Percentiles rank a stretch among this genome's conserved stretches.
Evolutionary conservation across 1,139 yeast genomes (phyloP).

Genomic region (Blastobotrys malaysiensis): DNA sequence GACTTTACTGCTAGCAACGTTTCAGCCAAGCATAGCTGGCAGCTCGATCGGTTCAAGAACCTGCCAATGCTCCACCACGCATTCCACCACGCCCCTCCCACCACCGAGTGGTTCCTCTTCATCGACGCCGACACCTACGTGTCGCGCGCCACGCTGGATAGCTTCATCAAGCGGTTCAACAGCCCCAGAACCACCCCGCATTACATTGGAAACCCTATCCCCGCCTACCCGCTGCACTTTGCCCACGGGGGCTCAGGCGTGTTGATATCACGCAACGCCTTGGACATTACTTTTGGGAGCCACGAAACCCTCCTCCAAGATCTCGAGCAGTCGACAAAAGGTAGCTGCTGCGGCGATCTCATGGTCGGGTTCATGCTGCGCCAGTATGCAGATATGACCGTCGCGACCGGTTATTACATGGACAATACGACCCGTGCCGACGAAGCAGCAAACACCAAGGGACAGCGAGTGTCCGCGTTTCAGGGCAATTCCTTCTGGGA

Average conservation of each 20-base stretch:
- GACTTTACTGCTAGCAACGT: constrained; percentile 17
- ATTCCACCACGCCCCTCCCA: constrained; percentile 24
- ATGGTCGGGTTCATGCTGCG: constrained; percentile 28
- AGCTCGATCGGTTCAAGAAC: constrained; percentile 33
- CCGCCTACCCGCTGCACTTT: constrained; percentile 27
- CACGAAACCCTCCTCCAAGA: constrained; percentile 23
- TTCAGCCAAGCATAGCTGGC: constrained; percentile 37
- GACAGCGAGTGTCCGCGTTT: constrained; percentile 4
- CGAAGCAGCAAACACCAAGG: constrained; percentile 2
- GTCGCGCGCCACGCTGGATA: constrained; percentile 22
- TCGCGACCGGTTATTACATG: constrained; percentile 7
- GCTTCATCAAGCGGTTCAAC: constrained; percentile 9
- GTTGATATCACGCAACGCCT: constrained; percentile 30
- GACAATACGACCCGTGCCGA: constrained; percentile 1
- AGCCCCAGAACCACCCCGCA: constrained; percentile 22
- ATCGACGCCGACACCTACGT: constrained; percentile 35
- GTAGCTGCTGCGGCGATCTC: constrained; percentile 34
- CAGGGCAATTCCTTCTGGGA: constrained; percentile 18
- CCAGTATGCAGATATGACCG: constrained; percentile 6
- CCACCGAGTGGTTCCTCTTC: constrained; percentile 32
- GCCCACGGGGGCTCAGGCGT: constrained; percentile 38
- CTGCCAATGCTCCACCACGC: constrained; percentile 36
- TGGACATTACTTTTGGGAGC: constrained; percentile 28
- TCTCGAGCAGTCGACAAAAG: constrained; percentile 24
- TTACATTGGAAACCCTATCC: constrained; percentile 33